phyloP scores from a whole-genome alignment of 2,329 filamentous ascomycete genomes.

The Cryphonectria japonica region DNA sequence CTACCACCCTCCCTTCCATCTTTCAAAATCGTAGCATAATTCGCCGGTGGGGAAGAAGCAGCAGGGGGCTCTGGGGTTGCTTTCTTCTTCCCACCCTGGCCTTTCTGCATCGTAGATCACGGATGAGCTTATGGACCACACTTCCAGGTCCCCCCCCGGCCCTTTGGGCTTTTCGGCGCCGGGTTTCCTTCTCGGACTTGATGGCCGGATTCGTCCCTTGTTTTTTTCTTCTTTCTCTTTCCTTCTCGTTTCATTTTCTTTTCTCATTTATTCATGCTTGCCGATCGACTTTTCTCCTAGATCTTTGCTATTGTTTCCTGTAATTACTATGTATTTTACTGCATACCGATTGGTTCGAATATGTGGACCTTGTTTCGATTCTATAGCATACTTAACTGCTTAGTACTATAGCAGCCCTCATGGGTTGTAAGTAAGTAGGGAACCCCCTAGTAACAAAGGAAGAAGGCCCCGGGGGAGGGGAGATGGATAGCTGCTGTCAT shows the following conservation, averaged over 20 bases:
- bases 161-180: slow-evolving; percentile 2
- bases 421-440: neutral
- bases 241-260: neutral
- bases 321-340: neutral
- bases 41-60: neutral
- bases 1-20: neutral
- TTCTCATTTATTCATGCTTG: neutral
- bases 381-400: neutral
- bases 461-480: no score
- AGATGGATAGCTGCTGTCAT: no score
- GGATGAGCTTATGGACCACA: neutral
- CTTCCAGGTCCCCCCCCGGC: neutral
- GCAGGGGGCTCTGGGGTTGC: neutral
- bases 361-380: neutral
- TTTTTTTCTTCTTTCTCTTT: neutral
- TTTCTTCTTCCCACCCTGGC: neutral
- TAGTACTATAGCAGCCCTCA: neutral
- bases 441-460: neutral
- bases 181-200: slow-evolving; percentile 7
- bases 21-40: neutral
- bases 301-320: neutral
- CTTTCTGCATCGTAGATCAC: slow-evolving; percentile 14
- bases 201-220: neutral
- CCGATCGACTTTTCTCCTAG: neutral
- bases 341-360: neutral